A percentile compares a stretch with the other conserved stretches of the same genome.
These are phyloP conservation scores for Pelargonium australe DNA, from an alignment of 441 rosid species.

Conservation along the genomic window DNA sequence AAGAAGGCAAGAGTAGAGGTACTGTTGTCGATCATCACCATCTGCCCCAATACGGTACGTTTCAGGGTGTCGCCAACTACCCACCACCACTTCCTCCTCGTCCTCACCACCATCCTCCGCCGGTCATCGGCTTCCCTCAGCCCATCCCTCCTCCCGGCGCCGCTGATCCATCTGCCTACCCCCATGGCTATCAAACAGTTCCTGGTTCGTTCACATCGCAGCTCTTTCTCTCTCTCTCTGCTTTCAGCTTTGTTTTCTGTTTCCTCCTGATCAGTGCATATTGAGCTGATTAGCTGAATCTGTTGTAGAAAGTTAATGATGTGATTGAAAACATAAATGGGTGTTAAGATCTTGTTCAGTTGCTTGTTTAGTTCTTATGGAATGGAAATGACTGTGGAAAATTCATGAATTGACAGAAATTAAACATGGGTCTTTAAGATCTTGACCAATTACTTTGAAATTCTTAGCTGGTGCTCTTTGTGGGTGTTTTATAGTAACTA, in stretches of 20 bases:
- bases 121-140: conserved; percentile 76
- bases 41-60: conserved; percentile 64
- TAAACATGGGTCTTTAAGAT: not conserved
- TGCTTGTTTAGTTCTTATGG: not conserved
- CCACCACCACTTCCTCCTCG: conserved; percentile 53
- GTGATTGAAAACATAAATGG: not conserved
- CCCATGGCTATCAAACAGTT: conserved; percentile 67
- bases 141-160: conserved; percentile 67
- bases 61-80: conserved; percentile 88
- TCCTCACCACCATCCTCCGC: conserved; percentile 24
- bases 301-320: not conserved
- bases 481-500: not conserved
- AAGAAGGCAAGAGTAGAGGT: not conserved
- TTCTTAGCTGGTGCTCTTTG: not conserved
- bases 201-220: conserved; percentile 38
- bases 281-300: not conserved
- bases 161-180: conserved; percentile 33
- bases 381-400: not conserved
- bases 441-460: not conserved
- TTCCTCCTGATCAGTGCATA: not conserved
- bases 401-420: not conserved
- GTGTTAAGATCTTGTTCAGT: not conserved
- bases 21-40: not conserved
- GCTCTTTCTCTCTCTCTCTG: not conserved
- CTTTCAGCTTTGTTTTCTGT: not conserved